These are phyloP conservation scores for Alliaria petiolata DNA, from an alignment of 345 rosid species.

Conservation along the genomic window DNA sequence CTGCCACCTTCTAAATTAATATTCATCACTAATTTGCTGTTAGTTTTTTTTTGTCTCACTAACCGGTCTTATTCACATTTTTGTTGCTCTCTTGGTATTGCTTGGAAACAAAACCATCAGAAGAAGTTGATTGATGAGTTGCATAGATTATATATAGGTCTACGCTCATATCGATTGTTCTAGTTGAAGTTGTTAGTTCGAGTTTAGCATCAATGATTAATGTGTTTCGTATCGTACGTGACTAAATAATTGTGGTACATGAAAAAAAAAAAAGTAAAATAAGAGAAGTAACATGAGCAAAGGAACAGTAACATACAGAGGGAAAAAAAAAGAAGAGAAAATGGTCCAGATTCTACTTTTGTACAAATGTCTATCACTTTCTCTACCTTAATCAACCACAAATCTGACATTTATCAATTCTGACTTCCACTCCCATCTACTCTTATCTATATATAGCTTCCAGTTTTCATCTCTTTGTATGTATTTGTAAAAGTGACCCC, in stretches of 20 bases:
- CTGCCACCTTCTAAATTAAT: not conserved
- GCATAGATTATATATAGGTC: not conserved
- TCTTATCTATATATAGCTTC: not conserved
- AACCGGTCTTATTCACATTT: not conserved
- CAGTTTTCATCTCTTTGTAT: constrained; percentile 1
- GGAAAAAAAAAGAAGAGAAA: not conserved
- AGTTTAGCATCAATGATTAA: not conserved
- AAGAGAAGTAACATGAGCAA: constrained; percentile 6
- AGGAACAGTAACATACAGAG: constrained; percentile 16
- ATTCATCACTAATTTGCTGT: not conserved
- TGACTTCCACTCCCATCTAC: constrained; percentile 7
- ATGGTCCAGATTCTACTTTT: constrained; percentile 28
- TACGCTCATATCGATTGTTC: not conserved
- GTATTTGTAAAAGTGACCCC: constrained; percentile 10
- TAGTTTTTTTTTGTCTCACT: not conserved
- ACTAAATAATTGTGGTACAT: not conserved
- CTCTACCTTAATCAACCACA: constrained; percentile 31
- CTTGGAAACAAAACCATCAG: not conserved
- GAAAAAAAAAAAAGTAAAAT: not conserved
- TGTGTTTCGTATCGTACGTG: too few relatives aligned
- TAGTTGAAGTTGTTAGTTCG: not conserved
- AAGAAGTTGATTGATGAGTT: not conserved
- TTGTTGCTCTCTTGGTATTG: not conserved
- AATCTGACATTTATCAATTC: constrained; percentile 8
- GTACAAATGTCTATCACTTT: constrained; percentile 1